Percentiles rank a stretch among this genome's conserved stretches.
These are phyloP conservation scores for Mortierella antarctica DNA, from an alignment of 192 early-diverging fungal species.

Conservation along the genomic window DNA sequence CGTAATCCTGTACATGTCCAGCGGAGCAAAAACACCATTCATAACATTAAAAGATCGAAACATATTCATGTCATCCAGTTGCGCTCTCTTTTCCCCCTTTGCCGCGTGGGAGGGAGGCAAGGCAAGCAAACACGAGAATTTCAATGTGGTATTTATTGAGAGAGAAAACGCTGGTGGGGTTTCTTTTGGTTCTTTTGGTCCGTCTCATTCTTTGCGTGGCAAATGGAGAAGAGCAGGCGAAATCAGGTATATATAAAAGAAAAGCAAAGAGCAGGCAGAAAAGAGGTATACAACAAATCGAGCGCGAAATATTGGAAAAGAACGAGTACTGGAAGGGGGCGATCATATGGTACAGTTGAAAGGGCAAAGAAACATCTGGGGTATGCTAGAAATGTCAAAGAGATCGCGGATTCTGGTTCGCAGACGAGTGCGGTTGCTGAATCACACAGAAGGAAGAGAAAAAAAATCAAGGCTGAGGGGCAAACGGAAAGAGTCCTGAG, in stretches of 20 bases:
- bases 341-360: not conserved
- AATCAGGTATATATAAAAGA: not conserved
- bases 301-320: not conserved
- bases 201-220: not conserved
- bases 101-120: too few species aligned
- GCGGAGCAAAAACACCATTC: too few species aligned
- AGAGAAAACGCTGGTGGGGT: not conserved
- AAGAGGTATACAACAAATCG: not conserved
- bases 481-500: not conserved
- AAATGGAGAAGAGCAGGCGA: not conserved
- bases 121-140: too few species aligned
- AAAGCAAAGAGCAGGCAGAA: not conserved
- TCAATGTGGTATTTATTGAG: not conserved
- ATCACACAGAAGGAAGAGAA: not conserved
- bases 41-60: not conserved
- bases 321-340: not conserved
- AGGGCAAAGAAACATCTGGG: not conserved
- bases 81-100: not conserved
- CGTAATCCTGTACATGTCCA: not conserved
- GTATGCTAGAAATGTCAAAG: not conserved
- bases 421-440: too few species aligned
- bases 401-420: too few species aligned
- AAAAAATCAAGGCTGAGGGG: constrained; percentile 4
- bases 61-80: not conserved
- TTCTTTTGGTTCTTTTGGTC: not conserved